These are phyloP conservation scores for Trametes hirsuta DNA, from an alignment of 1,284 basidiomycete species.

Conservation along the genomic window DNA sequence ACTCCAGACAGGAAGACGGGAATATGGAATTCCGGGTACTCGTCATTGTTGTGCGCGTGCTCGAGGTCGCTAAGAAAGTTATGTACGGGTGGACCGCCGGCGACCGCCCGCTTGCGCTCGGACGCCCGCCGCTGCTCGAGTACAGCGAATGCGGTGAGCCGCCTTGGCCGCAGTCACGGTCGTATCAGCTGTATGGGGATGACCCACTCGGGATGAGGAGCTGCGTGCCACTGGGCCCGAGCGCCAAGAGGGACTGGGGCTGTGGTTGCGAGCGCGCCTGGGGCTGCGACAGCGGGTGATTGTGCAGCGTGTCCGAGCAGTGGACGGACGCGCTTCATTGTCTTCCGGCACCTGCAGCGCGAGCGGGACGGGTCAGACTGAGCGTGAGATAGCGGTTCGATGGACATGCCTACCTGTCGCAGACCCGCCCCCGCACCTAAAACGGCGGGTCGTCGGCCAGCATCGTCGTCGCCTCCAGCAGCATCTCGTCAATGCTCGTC, in stretches of 20 bases:
- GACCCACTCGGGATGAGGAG: slow-evolving; percentile 17
- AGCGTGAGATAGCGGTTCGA: slow-evolving; percentile 3
- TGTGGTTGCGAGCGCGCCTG: slow-evolving; percentile 15
- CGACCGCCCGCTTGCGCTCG: slow-evolving; percentile 17
- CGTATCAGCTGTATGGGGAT: slow-evolving; percentile 18
- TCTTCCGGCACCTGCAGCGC: slow-evolving; percentile 67
- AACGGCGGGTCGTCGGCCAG: slow-evolving; percentile 41
- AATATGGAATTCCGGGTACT: too few relatives aligned
- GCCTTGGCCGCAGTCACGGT: slow-evolving; percentile 15
- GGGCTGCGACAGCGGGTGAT: slow-evolving; percentile 29
- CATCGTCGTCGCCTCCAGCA: slow-evolving; percentile 52
- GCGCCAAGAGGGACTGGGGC: too few relatives aligned
- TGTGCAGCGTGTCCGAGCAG: slow-evolving; percentile 36
- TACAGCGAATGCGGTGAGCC: slow-evolving; percentile 19
- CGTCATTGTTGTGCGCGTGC: too few relatives aligned
- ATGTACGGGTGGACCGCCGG: slow-evolving; percentile 36
- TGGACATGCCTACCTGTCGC: slow-evolving; percentile 60
- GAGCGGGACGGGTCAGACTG: not conserved
- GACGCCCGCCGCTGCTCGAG: slow-evolving; percentile 1
- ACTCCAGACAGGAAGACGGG: too few relatives aligned
- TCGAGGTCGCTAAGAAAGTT: too few relatives aligned
- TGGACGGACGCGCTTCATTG: slow-evolving; percentile 74
- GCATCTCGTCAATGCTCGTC: slow-evolving; percentile 60
- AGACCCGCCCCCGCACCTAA: slow-evolving; percentile 48
- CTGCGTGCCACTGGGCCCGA: slow-evolving; percentile 27